Conservation (phyloP, 2,329 filamentous ascomycete species). For the Rugonectria rugulosa region DNA sequence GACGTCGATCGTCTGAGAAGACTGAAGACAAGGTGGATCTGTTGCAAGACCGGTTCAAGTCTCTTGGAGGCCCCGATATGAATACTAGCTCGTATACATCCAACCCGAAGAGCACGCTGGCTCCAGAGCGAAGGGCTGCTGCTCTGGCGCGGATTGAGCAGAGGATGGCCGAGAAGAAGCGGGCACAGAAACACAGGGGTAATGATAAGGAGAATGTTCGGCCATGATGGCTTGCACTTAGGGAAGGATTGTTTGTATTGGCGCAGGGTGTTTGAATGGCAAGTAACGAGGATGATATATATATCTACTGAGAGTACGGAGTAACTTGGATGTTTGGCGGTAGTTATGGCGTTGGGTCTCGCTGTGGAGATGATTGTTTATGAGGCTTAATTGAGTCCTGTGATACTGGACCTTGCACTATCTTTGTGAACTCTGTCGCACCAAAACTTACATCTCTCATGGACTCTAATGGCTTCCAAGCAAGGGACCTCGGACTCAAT, state of each 20-base stretch:
- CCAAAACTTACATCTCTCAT: slow-evolving; percentile 20
- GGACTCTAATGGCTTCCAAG: slow-evolving; percentile 38
- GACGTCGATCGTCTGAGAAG: slow-evolving; percentile 24
- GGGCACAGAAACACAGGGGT: slow-evolving; percentile 42
- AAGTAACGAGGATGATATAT: slow-evolving; percentile 13
- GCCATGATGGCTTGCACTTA: slow-evolving; percentile 38
- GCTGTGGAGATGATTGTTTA: slow-evolving; percentile 33
- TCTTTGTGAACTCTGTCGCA: not conserved
- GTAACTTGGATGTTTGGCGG: slow-evolving; percentile 19
- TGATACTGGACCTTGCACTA: slow-evolving; percentile 22
- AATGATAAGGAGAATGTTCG: slow-evolving; percentile 62
- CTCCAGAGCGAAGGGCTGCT: slow-evolving; percentile 60
- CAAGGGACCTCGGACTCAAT: slow-evolving; percentile 30
- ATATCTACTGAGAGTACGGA: slow-evolving; percentile 4
- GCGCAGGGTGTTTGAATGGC: slow-evolving; percentile 31
- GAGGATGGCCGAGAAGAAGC: slow-evolving; percentile 60
- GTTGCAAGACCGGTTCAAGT: slow-evolving; percentile 54
- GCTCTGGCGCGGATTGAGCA: slow-evolving; percentile 63
- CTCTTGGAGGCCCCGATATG: slow-evolving; percentile 50
- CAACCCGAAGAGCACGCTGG: slow-evolving; percentile 52
- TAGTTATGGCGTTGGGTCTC: slow-evolving; percentile 36
- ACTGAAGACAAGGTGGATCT: slow-evolving; percentile 53
- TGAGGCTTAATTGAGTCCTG: slow-evolving; percentile 24
- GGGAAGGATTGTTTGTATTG: not conserved
- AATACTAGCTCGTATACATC: slow-evolving; percentile 47